Evolutionary conservation across 192 early-diverging fungal genomes (phyloP).

Genomic region (Tieghemiomyces parasiticus): DNA sequence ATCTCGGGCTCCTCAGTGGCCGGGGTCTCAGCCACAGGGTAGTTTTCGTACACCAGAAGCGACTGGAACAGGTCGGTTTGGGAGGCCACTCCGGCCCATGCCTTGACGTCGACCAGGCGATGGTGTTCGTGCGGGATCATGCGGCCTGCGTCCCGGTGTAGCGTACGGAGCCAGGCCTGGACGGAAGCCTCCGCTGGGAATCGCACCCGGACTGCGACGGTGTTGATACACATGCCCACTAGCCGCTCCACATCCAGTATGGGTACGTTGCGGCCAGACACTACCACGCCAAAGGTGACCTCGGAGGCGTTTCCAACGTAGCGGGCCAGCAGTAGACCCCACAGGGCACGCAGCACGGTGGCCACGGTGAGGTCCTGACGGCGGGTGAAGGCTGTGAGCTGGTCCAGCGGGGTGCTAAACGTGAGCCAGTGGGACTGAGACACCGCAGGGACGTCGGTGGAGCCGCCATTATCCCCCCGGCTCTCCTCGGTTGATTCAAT

Average conservation of each 20-base stretch:
- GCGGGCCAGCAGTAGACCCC: not conserved
- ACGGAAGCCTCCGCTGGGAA: not conserved
- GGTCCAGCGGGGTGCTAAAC: not conserved
- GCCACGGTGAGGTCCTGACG: not conserved
- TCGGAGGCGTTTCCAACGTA: not conserved
- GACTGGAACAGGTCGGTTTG: not conserved
- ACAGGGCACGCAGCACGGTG: not conserved
- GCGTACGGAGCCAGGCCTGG: not conserved
- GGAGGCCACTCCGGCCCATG: not conserved
- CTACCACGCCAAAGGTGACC: not conserved
- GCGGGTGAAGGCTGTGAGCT: not conserved
- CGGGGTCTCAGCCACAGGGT: not conserved
- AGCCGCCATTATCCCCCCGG: too few species aligned
- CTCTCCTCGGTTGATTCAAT: too few species aligned
- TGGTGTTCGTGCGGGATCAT: not conserved
- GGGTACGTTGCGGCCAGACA: not conserved
- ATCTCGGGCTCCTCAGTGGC: conserved; percentile 5
- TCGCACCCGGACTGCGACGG: not conserved
- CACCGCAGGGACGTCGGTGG: too few species aligned
- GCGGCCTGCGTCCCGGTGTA: not conserved
- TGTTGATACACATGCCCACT: not conserved
- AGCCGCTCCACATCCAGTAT: not conserved
- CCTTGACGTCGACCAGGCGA: not conserved
- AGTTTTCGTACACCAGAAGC: conserved; percentile 1
- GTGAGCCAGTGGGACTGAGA: not conserved